A percentile compares a stretch with the other conserved stretches of the same genome.
Evolutionary conservation across 2,329 filamentous ascomycete species (phyloP).

Genomic region (Trichoderma breve): DNA sequence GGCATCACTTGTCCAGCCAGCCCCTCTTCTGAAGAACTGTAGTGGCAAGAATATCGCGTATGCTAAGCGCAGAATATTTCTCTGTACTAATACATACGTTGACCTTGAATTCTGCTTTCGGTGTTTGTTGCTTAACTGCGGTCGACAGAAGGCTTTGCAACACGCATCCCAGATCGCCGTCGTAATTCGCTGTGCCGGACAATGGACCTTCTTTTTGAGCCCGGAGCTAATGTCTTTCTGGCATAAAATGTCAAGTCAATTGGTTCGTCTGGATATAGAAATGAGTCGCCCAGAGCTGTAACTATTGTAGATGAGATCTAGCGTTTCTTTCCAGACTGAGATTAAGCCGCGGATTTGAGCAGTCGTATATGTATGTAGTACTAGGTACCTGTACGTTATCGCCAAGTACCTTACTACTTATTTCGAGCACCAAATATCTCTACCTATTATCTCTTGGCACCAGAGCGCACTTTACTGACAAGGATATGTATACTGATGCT

Average conservation of each 20-base stretch:
- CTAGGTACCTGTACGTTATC: too few species aligned
- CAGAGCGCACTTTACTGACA: not conserved
- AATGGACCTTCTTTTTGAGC: not conserved
- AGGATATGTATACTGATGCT: not conserved
- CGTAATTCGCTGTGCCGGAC: constrained; percentile 29
- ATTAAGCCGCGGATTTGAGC: constrained; percentile 46
- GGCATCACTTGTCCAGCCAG: constrained; percentile 43
- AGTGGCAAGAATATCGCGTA: constrained; percentile 28
- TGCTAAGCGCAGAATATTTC: constrained; percentile 29
- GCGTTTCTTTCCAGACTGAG: constrained; percentile 26
- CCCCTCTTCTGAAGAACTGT: constrained; percentile 10
- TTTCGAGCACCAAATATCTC: not conserved
- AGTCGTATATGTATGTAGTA: too few species aligned
- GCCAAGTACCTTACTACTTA: not conserved
- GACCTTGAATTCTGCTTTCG: constrained; percentile 28
- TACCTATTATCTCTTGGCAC: not conserved
- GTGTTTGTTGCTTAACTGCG: constrained; percentile 27
- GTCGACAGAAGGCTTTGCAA: constrained; percentile 37
- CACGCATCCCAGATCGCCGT: constrained; percentile 39
- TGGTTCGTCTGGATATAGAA: constrained; percentile 46
- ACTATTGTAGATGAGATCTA: constrained; percentile 53
- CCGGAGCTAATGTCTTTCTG: constrained; percentile 25
- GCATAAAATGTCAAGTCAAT: constrained; percentile 43
- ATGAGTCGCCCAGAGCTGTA: constrained; percentile 57
- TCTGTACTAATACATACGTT: constrained; percentile 31